These are phyloP conservation scores for Colletotrichum sidae DNA, from an alignment of 2,329 filamentous ascomycete species.

Conservation along the genomic window DNA sequence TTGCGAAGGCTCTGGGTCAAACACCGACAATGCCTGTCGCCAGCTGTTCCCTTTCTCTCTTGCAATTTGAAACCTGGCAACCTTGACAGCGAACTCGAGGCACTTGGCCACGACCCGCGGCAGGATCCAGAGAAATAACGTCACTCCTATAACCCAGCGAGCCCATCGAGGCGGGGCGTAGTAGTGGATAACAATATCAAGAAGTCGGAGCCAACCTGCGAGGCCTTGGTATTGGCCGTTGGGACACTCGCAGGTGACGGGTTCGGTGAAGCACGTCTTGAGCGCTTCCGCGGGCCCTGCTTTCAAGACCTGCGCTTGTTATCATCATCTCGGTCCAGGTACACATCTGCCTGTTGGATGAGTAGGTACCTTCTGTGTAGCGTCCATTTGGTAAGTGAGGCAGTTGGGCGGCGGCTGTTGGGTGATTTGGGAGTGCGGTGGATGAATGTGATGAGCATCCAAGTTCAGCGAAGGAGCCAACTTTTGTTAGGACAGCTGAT, in stretches of 20 bases:
- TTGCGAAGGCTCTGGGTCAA: not conserved
- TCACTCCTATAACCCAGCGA: not conserved
- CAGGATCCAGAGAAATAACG: not conserved
- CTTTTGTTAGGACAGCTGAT: not conserved
- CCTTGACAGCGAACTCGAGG: not conserved
- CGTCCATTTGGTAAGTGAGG: no score
- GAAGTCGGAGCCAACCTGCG: not conserved
- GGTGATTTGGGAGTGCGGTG: no score
- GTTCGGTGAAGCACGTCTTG: not conserved
- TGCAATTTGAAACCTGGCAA: not conserved
- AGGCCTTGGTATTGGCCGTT: slow-evolving; percentile 2
- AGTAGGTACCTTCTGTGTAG: not conserved
- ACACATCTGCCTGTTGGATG: not conserved
- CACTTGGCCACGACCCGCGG: not conserved
- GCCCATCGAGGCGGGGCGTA: slow-evolving; percentile 15
- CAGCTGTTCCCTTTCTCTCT: not conserved
- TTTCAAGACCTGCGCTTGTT: no score
- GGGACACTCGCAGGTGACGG: slow-evolving; percentile 5
- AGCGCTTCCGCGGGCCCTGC: no score
- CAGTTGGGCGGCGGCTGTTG: no score
- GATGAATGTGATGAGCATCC: no score
- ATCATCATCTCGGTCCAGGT: no score
- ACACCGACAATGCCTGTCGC: not conserved
- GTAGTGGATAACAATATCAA: slow-evolving; percentile 4
- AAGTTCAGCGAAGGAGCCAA: no score